Evolutionary conservation across 2,329 filamentous ascomycete genomes (phyloP).

Genomic region (Sporothrix curviconia): DNA sequence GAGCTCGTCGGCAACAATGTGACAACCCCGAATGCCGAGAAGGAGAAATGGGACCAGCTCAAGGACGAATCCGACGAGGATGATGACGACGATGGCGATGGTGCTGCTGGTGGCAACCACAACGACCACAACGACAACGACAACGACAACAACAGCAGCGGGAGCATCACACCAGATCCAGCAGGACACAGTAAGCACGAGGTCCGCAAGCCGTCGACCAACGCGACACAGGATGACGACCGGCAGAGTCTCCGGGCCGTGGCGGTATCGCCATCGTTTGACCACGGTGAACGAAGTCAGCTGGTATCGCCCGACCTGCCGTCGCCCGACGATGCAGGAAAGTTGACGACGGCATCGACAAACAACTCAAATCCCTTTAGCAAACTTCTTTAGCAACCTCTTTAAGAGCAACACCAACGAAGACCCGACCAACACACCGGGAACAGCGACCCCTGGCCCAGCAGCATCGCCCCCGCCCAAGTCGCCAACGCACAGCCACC

Average conservation of each 20-base stretch:
- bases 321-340: slow-evolving; percentile 21
- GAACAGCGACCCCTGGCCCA: not conserved
- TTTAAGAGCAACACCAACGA: slow-evolving; percentile 47
- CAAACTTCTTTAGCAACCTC: slow-evolving; percentile 43
- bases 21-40: slow-evolving; percentile 39
- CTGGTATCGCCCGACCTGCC: not conserved
- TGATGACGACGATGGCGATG: slow-evolving; percentile 11
- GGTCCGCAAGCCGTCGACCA: slow-evolving; percentile 64
- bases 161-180: slow-evolving; percentile 31
- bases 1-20: slow-evolving; percentile 74
- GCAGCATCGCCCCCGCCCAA: not conserved
- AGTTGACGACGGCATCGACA: slow-evolving; percentile 28
- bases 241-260: slow-evolving; percentile 48
- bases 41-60: slow-evolving; percentile 38
- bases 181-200: slow-evolving; percentile 39
- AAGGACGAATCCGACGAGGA: slow-evolving; percentile 14
- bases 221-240: slow-evolving; percentile 63
- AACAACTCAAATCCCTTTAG: slow-evolving; percentile 48
- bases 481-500: not conserved
- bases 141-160: slow-evolving; percentile 5
- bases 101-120: slow-evolving; percentile 13
- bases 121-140: not conserved
- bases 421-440: not conserved
- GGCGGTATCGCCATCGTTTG: slow-evolving; percentile 25
- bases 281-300: slow-evolving; percentile 20